Conservation (phyloP, 2,329 filamentous ascomycete species). For the Penicillium sp. region DNA sequence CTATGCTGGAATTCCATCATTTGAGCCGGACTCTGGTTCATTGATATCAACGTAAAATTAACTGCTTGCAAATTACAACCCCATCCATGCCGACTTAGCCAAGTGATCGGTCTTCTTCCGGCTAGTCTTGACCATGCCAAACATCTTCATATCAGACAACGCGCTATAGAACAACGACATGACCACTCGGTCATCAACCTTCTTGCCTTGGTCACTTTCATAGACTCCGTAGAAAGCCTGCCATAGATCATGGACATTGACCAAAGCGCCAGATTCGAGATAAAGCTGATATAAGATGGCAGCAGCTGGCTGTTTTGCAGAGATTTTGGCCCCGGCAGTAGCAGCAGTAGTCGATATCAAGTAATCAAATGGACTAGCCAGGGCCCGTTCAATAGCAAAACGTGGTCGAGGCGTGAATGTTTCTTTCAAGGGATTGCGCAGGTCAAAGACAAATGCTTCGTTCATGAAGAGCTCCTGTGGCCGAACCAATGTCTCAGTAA, state of each 20-base stretch:
- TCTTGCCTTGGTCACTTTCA: constrained; percentile 32
- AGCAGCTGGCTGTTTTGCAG: constrained; percentile 57
- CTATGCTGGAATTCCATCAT: no score
- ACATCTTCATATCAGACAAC: constrained; percentile 77
- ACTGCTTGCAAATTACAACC: constrained; percentile 39
- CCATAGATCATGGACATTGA: constrained; percentile 64
- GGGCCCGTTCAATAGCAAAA: constrained; percentile 59
- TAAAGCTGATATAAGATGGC: constrained; percentile 64
- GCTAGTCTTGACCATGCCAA: constrained; percentile 86
- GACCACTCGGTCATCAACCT: constrained; percentile 34
- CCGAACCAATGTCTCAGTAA: constrained; percentile 48
- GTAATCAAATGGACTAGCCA: constrained; percentile 62
- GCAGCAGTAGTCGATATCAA: constrained; percentile 52
- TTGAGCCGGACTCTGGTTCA: no score
- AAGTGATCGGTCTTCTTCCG: constrained; percentile 92
- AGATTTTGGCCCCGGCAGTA: constrained; percentile 36
- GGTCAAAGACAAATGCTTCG: constrained; percentile 60
- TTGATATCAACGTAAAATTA: not conserved
- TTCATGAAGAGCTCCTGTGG: constrained; percentile 55
- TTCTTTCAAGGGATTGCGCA: constrained; percentile 57
- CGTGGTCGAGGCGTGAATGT: constrained; percentile 60
- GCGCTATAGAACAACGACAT: constrained; percentile 81
- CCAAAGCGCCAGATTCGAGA: constrained; percentile 60
- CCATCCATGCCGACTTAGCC: constrained; percentile 79
- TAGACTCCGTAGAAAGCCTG: constrained; percentile 60